phyloP scores from a whole-genome alignment of 805 yeast genomes.

The Schizosaccharomyces octosporus region DNA sequence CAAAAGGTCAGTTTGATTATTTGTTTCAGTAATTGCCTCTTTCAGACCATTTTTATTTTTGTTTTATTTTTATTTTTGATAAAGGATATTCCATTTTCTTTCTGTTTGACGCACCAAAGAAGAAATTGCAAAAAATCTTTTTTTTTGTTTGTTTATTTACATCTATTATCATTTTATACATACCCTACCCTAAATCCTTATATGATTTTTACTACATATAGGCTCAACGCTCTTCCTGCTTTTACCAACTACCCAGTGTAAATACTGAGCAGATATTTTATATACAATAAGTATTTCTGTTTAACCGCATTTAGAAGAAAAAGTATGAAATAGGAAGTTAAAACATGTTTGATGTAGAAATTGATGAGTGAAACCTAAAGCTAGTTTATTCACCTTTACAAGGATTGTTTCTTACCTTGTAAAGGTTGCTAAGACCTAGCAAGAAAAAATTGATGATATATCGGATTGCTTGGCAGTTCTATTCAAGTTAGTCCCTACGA shows the following conservation, averaged over 20 bases:
- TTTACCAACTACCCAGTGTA: too few species aligned
- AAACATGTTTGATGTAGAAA: background rate
- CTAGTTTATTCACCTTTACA: background rate
- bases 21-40: background rate
- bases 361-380: background rate
- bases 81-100: background rate
- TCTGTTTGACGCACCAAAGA: background rate
- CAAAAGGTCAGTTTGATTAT: background rate
- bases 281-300: too few species aligned
- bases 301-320: background rate
- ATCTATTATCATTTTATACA: too few species aligned
- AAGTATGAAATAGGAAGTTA: background rate
- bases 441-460: background rate
- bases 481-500: background rate
- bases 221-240: too few species aligned
- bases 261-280: too few species aligned
- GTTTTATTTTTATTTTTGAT: too few species aligned
- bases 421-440: slow-evolving; percentile 1
- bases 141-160: too few species aligned
- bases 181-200: background rate
- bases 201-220: too few species aligned
- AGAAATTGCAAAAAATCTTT: too few species aligned
- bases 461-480: background rate
- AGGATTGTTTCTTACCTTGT: background rate
- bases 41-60: too few species aligned